Evolutionary conservation across 2,329 filamentous ascomycete species (phyloP).

Genomic region (Aspergillus melleus): DNA sequence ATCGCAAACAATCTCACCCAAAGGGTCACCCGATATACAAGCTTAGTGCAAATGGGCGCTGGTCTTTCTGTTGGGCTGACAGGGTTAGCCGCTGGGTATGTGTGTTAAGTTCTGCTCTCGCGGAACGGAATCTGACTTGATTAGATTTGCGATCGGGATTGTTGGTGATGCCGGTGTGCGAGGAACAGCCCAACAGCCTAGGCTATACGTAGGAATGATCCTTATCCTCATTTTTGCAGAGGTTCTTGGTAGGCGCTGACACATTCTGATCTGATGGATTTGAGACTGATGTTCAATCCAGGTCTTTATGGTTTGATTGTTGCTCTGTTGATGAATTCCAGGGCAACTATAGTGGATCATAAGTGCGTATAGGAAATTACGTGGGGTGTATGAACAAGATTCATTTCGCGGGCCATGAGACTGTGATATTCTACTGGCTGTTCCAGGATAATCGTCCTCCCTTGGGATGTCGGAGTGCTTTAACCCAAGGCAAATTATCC

Average conservation of each 20-base stretch:
- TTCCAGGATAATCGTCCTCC: too few relatives aligned
- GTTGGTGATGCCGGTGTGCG: constrained; percentile 62
- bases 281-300: constrained; percentile 35
- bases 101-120: too few relatives aligned
- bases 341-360: not conserved
- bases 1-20: constrained; percentile 79
- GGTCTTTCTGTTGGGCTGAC: constrained; percentile 79
- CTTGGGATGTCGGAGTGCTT: too few relatives aligned
- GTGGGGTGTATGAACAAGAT: too few relatives aligned
- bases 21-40: constrained; percentile 71
- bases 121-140: constrained; percentile 13
- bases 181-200: constrained; percentile 53
- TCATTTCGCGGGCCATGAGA: too few relatives aligned
- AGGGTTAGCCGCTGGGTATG: constrained; percentile 71
- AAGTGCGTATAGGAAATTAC: not conserved
- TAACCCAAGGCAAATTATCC: too few relatives aligned
- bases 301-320: constrained; percentile 99
- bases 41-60: constrained; percentile 82
- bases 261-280: not conserved
- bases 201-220: constrained; percentile 94
- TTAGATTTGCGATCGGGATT: constrained; percentile 78
- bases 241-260: constrained; percentile 77
- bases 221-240: constrained; percentile 99
- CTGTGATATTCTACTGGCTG: too few relatives aligned
- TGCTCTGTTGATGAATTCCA: constrained; percentile 97